A percentile compares a stretch with the other conserved stretches of the same genome.
phyloP scores from a whole-genome alignment of 805 yeast genomes.

The Candida corydali region DNA sequence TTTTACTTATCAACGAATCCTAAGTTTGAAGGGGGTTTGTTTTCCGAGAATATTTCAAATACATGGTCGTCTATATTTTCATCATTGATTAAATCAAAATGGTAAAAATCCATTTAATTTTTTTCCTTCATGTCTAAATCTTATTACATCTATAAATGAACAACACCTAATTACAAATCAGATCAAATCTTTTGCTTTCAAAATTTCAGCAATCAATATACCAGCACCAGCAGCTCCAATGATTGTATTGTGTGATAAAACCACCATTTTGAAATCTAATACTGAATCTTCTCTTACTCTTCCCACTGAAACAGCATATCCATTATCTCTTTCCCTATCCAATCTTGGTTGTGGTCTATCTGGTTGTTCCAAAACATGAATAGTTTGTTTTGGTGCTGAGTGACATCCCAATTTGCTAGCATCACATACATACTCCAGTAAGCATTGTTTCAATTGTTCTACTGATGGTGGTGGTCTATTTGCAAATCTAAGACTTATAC shows the following conservation, averaged over 20 bases:
- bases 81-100: constrained; percentile 17
- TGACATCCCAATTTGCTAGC: constrained; percentile 75
- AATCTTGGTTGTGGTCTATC: constrained; percentile 98
- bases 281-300: constrained; percentile 91
- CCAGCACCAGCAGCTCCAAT: constrained; percentile 99
- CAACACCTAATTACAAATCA: too few relatives aligned
- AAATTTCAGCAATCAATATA: constrained; percentile 87
- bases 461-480: constrained; percentile 80
- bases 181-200: constrained; percentile 70
- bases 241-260: constrained; percentile 94
- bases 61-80: constrained; percentile 27
- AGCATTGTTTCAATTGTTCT: constrained; percentile 67
- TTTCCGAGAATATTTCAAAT: constrained; percentile 26
- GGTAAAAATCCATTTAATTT: not conserved
- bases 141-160: too few relatives aligned
- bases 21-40: constrained; percentile 23
- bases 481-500: constrained; percentile 81
- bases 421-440: constrained; percentile 76
- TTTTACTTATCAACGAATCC: constrained; percentile 32
- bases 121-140: too few relatives aligned
- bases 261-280: constrained; percentile 92
- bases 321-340: constrained; percentile 92
- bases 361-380: constrained; percentile 84
- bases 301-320: constrained; percentile 93
- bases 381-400: constrained; percentile 90